Base-by-base conservation (phyloP, 495 filamentous ascomycete species). In the Paragyromitra xinjiangensis region DNA sequence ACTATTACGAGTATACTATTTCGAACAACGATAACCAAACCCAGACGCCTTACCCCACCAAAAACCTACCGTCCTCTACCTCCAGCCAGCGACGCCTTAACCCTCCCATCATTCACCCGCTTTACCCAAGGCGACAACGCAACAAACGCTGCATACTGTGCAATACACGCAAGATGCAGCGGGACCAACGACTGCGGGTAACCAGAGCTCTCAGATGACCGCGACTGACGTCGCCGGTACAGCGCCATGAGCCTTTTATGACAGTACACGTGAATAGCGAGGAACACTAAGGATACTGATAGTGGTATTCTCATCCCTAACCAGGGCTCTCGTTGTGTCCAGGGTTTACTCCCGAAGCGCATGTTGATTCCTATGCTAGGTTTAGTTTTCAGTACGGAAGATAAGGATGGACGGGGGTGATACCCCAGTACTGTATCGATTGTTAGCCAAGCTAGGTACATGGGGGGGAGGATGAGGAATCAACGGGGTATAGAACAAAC, bases 361-460 rank as follows among this genome's bases (percentile, higher is more conserved):
- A 56, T 56, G 19, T 56, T 56, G 22, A 56, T 56, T n/a, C 56
- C 56, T 61, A 29, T 61, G 29, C 29, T 34, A 5, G 12, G 9
- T 61, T 61, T 61, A 61, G 56, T 39, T 12, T 61, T 61, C 12
- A 61, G 14, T 29, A 19, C 12, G 2, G 37, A 34, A n/a, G 12
- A 12, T 34, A n/a, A 16, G 56, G 29, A 12, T 4, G 29, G 56
- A 9, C 4, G 56, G 7, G 56, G 11, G 39, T 8, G 26, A 39
- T 61, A 61, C 56, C 56, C 56, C 56, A 61, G 56, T 61, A 39
- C 56, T 61, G 19, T 37, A 39, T 61, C 14, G 14, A 37, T 34
- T n/a, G 6, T 61, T 61, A 61, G 56, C 56, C 19, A 16, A 61
- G 5, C 4, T 34, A 34, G 14, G 16, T n/a, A 14, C 50, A 14